Percentiles rank a stretch among this genome's conserved stretches.
These are phyloP conservation scores for Coemansia aciculifera DNA, from an alignment of 192 early-diverging fungal species.

Conservation along the genomic window DNA sequence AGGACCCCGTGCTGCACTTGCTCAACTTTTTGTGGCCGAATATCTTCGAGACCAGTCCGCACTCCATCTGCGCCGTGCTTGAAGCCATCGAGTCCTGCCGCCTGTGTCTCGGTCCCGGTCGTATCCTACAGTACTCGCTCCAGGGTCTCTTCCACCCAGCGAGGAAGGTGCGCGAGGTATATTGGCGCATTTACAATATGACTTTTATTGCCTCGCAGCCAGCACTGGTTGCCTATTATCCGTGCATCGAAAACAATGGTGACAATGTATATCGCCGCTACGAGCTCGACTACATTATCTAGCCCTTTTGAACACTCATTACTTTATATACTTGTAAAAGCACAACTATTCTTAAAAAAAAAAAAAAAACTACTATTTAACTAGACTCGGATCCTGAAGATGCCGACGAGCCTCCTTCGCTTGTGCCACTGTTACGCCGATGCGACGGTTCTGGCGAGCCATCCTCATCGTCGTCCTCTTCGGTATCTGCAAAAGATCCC, in stretches of 20 bases:
- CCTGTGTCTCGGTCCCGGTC: constrained; percentile 83
- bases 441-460: not conserved
- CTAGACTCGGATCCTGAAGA: not conserved
- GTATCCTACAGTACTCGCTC: constrained; percentile 82
- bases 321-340: too few species aligned
- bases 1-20: constrained; percentile 91
- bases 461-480: not conserved
- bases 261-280: constrained; percentile 76
- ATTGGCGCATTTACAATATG: constrained; percentile 99
- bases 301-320: not conserved
- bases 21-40: constrained; percentile 98
- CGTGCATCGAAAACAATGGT: constrained; percentile 80
- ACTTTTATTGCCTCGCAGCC: constrained; percentile 91
- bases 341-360: not conserved
- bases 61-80: constrained; percentile 97
- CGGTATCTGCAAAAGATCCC: not conserved
- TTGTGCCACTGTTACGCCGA: not conserved
- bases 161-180: constrained; percentile 90
- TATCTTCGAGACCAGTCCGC: constrained; percentile 95
- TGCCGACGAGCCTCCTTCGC: not conserved
- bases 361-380: not conserved
- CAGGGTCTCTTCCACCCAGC: constrained; percentile 99
- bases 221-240: constrained; percentile 88
- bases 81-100: constrained; percentile 94
- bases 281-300: constrained; percentile 77